Evolutionary conservation across 495 filamentous ascomycete genomes (phyloP), one percentile per base, ranked within the genome.

Genomic region (Daldinia bambusicola): DNA sequence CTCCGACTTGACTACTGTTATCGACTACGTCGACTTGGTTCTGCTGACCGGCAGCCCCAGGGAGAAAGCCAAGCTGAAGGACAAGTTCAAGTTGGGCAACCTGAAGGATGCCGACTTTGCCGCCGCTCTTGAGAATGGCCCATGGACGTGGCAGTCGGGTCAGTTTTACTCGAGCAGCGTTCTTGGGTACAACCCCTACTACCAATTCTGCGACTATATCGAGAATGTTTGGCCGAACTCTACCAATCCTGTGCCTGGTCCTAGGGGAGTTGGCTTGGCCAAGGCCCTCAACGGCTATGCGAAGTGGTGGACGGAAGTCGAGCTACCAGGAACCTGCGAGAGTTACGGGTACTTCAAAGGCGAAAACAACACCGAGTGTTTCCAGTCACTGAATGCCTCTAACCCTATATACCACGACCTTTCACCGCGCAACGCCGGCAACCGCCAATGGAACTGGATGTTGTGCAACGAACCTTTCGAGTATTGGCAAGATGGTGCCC

Each of bases 401-500:
- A 89, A 84, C 74, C 81, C 84, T 14, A 67, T 87, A 12, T 92
- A 84, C 77, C 85, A 85, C 34, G 88, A 92, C 67, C 73, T 80
- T 14, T 77, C 81, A 1, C 81, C 86, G 0, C 58, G 59, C 67
- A 91, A 90, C 75, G 67, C 68, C 6, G 72, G 78, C 48, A 80
- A 90, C 76, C 79, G 87, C 13, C 89, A 91, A 65, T 92, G 89
- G 89, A 76, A 81, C 66, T 90, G 87, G 88, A 81, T 91, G 75
- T 78, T 88, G 40, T 90, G 89, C 81, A 91, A 91, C 74, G 87
- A 91, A 77, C 88, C 89, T 37, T 74, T 88, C 57, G 84, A 80
- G 68, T 88, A 82, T 68, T 89, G 87, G 87, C 86, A 88, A 70
- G 83, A 76, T 52, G 87, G 85, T 38, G 85, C 88, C 5, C 88